A percentile compares a stretch with the other conserved stretches of the same genome.
Evolutionary conservation across 2,329 filamentous ascomycete species (phyloP).

Genomic region (Fusarium sp.): DNA sequence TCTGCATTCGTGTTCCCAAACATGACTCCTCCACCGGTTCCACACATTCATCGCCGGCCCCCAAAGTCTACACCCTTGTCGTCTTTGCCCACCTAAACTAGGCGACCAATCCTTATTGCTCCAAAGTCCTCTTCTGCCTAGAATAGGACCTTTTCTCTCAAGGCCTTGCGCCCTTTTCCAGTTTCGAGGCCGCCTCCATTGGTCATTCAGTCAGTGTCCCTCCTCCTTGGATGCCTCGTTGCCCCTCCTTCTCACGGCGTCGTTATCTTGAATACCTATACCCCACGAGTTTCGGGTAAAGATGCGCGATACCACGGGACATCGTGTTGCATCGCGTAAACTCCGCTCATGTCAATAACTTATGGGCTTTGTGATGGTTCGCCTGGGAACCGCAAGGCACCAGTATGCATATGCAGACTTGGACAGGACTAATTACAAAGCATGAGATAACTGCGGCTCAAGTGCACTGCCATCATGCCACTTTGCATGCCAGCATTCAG

Average conservation of each 20-base stretch:
- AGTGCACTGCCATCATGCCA: slow-evolving; percentile 28
- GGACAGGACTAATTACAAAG: slow-evolving; percentile 19
- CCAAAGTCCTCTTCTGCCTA: slow-evolving; percentile 39
- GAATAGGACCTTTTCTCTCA: slow-evolving; percentile 34
- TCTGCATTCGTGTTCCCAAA: slow-evolving; percentile 28
- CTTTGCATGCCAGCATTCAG: slow-evolving; percentile 4
- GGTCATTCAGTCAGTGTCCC: slow-evolving; percentile 16
- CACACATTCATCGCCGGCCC: slow-evolving; percentile 21
- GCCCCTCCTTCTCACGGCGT: slow-evolving; percentile 27
- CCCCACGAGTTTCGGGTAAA: slow-evolving; percentile 17
- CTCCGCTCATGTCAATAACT: slow-evolving; percentile 2
- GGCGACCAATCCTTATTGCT: slow-evolving; percentile 28
- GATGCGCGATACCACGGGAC: slow-evolving; percentile 37
- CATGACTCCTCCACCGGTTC: slow-evolving; percentile 25
- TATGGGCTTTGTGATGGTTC: slow-evolving; percentile 8
- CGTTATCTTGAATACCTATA: slow-evolving; percentile 13
- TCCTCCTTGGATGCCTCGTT: slow-evolving; percentile 31
- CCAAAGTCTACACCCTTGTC: slow-evolving; percentile 27
- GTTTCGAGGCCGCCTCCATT: slow-evolving; percentile 27
- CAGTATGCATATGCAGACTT: slow-evolving; percentile 11
- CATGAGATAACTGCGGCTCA: slow-evolving; percentile 14
- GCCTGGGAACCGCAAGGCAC: slow-evolving; percentile 25
- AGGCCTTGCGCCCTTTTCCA: slow-evolving; percentile 21
- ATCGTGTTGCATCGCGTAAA: slow-evolving; percentile 35
- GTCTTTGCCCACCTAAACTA: slow-evolving; percentile 26